phyloP scores from a whole-genome alignment of 306 rosid genomes.

The Hylodesmum podocarpum region DNA sequence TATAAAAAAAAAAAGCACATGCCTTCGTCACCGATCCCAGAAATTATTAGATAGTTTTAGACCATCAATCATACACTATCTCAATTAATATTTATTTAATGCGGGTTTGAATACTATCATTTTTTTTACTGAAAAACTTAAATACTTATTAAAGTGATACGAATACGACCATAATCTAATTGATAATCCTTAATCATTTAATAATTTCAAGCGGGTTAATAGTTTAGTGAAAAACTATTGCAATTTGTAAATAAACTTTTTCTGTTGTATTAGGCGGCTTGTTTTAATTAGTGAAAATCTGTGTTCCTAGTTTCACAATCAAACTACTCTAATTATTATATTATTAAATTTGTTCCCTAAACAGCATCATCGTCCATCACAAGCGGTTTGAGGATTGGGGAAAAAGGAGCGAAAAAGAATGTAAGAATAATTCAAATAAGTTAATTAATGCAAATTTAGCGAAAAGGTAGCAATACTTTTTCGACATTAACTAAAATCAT shows the following conservation, averaged over 20 bases:
- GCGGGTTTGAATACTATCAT: too few species aligned
- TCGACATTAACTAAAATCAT: not conserved
- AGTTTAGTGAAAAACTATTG: not conserved
- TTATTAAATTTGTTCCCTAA: not conserved
- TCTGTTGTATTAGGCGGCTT: not conserved
- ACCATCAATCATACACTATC: too few species aligned
- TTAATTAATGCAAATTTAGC: not conserved
- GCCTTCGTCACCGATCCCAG: not conserved
- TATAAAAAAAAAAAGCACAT: not conserved
- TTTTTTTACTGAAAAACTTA: too few species aligned
- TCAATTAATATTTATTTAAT: too few species aligned
- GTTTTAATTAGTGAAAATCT: not conserved
- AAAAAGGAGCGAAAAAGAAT: not conserved
- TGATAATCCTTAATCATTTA: too few species aligned
- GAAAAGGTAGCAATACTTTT: not conserved
- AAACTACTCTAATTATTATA: too few species aligned
- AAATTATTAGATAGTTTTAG: too few species aligned
- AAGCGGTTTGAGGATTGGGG: not conserved
- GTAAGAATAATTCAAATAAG: not conserved
- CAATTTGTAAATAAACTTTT: not conserved
- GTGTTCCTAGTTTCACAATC: too few species aligned
- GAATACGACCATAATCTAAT: too few species aligned
- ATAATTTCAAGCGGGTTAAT: not conserved
- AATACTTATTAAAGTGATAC: too few species aligned
- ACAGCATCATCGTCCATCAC: too few species aligned